Evolutionary conservation across 1,284 basidiomycete species (phyloP).

Genomic region (Flammula alnicola): DNA sequence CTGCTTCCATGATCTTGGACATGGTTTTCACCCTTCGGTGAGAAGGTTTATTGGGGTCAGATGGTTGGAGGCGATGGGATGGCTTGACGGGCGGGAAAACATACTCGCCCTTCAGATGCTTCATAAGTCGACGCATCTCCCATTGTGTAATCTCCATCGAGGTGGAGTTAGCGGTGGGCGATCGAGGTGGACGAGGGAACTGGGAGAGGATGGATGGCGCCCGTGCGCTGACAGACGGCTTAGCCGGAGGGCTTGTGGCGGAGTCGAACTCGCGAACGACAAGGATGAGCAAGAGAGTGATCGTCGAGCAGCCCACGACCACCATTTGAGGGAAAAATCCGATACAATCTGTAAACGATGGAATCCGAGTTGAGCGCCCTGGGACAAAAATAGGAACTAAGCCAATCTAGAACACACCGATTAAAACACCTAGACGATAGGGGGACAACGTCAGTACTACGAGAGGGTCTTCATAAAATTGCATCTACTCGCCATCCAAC

Average conservation of each 20-base stretch:
- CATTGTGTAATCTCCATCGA: slow-evolving; percentile 37
- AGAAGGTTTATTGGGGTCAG: slow-evolving; percentile 21
- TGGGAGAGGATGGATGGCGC: slow-evolving; percentile 15
- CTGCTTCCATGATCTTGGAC: slow-evolving; percentile 37
- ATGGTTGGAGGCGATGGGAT: slow-evolving; percentile 25
- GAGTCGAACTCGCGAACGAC: slow-evolving; percentile 47
- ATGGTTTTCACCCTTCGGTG: slow-evolving; percentile 39
- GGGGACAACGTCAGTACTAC: not conserved
- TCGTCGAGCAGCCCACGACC: slow-evolving; percentile 44
- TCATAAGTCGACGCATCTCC: slow-evolving; percentile 38
- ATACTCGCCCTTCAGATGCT: slow-evolving; percentile 41
- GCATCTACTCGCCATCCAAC: slow-evolving; percentile 51
- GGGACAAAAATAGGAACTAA: slow-evolving; percentile 1
- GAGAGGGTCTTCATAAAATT: not conserved
- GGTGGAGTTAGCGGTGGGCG: slow-evolving; percentile 28
- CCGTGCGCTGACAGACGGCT: slow-evolving; percentile 17
- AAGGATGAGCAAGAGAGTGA: slow-evolving; percentile 47
- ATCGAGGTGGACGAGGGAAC: slow-evolving; percentile 26
- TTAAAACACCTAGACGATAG: slow-evolving; percentile 45
- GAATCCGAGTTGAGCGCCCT: not conserved
- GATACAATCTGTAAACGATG: slow-evolving; percentile 50
- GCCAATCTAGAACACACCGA: slow-evolving; percentile 38
- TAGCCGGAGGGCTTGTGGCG: slow-evolving; percentile 14
- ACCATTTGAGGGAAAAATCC: slow-evolving; percentile 64
- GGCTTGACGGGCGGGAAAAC: slow-evolving; percentile 43